Conservation (phyloP, 805 yeast species). For the Wickerhamiella vanderwaltii region DNA sequence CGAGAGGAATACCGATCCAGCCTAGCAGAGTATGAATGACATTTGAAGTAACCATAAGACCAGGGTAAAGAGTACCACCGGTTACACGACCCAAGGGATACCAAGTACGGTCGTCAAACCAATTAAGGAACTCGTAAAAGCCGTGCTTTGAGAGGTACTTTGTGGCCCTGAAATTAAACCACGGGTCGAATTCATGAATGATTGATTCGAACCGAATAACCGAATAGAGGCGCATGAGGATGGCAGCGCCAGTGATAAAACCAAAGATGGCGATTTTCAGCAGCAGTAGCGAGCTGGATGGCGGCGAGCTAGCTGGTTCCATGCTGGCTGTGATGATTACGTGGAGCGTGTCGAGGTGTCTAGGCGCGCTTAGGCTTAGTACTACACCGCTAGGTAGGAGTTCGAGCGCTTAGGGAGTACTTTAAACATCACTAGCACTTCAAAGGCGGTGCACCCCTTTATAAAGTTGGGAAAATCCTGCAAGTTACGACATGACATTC, state of each 20-base stretch:
- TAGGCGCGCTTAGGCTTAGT: no score
- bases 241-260: slow-evolving; percentile 79
- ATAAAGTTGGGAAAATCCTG: no score
- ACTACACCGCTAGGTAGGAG: no score
- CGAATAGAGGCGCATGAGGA: slow-evolving; percentile 86
- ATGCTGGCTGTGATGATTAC: no score
- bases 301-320: no score
- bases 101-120: slow-evolving; percentile 99
- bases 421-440: no score
- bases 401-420: no score
- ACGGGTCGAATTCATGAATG: slow-evolving; percentile 76
- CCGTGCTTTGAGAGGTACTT: slow-evolving; percentile 74
- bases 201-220: slow-evolving; percentile 92
- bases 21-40: slow-evolving; percentile 65
- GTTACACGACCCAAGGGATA: slow-evolving; percentile 98
- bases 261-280: slow-evolving; percentile 58
- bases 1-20: slow-evolving; percentile 65
- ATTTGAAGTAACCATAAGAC: slow-evolving; percentile 95
- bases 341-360: no score
- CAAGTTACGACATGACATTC: no score
- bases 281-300: slow-evolving; percentile 25
- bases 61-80: slow-evolving; percentile 97
- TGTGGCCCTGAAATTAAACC: slow-evolving; percentile 84
- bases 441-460: no score
- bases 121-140: slow-evolving; percentile 82